Evolutionary conservation across 2,329 filamentous ascomycete species (phyloP).

Genomic region (Xylaria sp.): DNA sequence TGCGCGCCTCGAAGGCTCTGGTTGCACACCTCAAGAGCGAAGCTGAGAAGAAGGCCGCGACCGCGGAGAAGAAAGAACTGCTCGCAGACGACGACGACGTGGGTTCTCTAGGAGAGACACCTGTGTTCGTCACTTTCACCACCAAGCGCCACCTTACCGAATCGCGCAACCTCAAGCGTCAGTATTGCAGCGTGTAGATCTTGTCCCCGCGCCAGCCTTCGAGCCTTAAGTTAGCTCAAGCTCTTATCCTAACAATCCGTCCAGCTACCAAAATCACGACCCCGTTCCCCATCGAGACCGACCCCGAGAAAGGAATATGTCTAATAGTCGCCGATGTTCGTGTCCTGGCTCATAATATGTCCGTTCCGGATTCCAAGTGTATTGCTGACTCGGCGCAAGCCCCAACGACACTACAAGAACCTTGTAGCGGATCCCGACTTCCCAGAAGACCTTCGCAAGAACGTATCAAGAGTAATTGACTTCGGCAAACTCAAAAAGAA

Average conservation of each 20-base stretch:
- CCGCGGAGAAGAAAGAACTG: slow-evolving; percentile 66
- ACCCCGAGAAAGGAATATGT: slow-evolving; percentile 69
- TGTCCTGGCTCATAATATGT: background rate
- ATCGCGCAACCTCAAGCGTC: slow-evolving; percentile 59
- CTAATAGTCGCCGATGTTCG: slow-evolving; percentile 77
- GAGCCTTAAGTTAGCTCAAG: background rate
- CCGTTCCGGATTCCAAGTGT: background rate
- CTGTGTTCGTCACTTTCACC: slow-evolving; percentile 71
- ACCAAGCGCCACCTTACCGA: slow-evolving; percentile 76
- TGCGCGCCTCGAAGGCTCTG: slow-evolving; percentile 72
- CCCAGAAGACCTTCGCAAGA: slow-evolving; percentile 72
- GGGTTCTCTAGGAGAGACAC: slow-evolving; percentile 58
- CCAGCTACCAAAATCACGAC: slow-evolving; percentile 78
- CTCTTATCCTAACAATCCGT: slow-evolving; percentile 63
- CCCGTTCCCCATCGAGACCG: slow-evolving; percentile 78
- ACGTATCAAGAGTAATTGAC: slow-evolving; percentile 82
- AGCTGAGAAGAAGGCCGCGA: slow-evolving; percentile 59
- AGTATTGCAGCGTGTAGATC: background rate
- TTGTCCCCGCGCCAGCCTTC: background rate
- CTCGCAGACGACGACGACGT: slow-evolving; percentile 61
- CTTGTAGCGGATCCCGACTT: slow-evolving; percentile 79
- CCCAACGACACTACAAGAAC: slow-evolving; percentile 77
- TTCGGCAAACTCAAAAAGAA: slow-evolving; percentile 82
- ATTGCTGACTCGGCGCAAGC: slow-evolving; percentile 46
- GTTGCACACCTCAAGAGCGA: slow-evolving; percentile 70